These are phyloP conservation scores for Geranium incanum DNA, from an alignment of 441 rosid species.

Conservation along the genomic window DNA sequence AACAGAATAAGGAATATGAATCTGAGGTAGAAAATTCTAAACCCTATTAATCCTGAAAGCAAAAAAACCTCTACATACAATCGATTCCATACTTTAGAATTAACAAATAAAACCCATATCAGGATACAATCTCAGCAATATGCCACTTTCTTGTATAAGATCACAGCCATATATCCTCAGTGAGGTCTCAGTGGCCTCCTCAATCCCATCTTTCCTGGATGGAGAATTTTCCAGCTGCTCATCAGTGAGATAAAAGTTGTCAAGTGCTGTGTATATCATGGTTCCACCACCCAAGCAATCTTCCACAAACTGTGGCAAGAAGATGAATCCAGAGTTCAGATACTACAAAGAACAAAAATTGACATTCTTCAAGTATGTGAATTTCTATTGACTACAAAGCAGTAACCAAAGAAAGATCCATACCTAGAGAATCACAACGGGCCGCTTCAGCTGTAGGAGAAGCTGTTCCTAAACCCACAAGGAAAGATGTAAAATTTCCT, in stretches of 20 bases:
- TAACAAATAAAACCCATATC: conserved; percentile 6
- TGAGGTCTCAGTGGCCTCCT: conserved; percentile 61
- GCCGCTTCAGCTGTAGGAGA: neutral
- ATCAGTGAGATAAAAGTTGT: conserved; percentile 71
- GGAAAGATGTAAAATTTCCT: neutral
- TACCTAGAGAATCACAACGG: neutral
- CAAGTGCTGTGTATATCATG: conserved; percentile 88
- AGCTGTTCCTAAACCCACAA: neutral
- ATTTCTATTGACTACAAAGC: neutral
- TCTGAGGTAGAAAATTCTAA: neutral
- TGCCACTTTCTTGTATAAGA: conserved; percentile 86
- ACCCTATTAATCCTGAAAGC: neutral
- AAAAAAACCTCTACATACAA: neutral
- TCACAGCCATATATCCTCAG: conserved; percentile 90
- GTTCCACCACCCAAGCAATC: conserved; percentile 12
- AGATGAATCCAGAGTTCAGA: neutral
- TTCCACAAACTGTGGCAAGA: neutral
- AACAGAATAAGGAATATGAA: neutral
- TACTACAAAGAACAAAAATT: neutral
- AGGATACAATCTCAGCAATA: conserved; percentile 69
- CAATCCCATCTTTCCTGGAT: conserved; percentile 82
- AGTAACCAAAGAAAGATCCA: neutral
- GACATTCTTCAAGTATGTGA: neutral
- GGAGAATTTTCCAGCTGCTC: conserved; percentile 66
- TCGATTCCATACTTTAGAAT: neutral